Evolutionary conservation across 352 stramenopile species (phyloP), one percentile per base, ranked within the genome.

Genomic region (Globisporangium rhizosaccharum): DNA sequence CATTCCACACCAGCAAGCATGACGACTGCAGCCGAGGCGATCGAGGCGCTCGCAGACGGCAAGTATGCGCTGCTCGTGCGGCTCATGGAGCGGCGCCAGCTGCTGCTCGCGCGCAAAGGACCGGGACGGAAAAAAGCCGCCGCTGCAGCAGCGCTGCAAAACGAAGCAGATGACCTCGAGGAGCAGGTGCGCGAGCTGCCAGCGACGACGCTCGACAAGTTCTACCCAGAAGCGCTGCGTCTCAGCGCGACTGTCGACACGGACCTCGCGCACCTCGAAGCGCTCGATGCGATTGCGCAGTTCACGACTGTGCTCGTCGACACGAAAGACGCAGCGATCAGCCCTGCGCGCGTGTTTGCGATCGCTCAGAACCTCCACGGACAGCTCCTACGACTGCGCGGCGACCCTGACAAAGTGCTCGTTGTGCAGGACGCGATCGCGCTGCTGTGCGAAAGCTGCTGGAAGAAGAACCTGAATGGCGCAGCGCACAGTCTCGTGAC

Each of bases 401-500:
- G 82, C 20, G 71, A 87, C 1, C 63, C 59, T 6, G 56, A 70
- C 11, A 61, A 67, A 52, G 71, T 85, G 15, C 54, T 73, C 46
- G 50, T 49, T 2, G 75, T 76, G 2, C 85, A 94, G 62, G 85
- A 94, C 61, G 70, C 80, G 12, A 85, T 94, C 26, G 75, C 82
- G 20, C 44, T 78, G 56, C 66, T 92, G 2, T 94, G 85, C 52
- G 85, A 94, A 62, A 65, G 69, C 3, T 90, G 81, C 55, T 93
- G 82, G 85, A 74, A 85, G 37, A 68, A 73, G 39, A 85, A 87
- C 45, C 84, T 88, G 47, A 62, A 72, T 47, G 75, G 70, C 51
- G 66, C 64, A 44, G 76, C 81, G 14, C 79, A 92, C 56, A 75
- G 68, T 33, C 61, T 94, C n/a, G 79, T 94, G 56, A 92, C 85